Percentiles rank a stretch among this genome's conserved stretches.
These are phyloP conservation scores for Chaetoscypha palmicola DNA, from an alignment of 2,329 filamentous ascomycete species.

Conservation along the genomic window DNA sequence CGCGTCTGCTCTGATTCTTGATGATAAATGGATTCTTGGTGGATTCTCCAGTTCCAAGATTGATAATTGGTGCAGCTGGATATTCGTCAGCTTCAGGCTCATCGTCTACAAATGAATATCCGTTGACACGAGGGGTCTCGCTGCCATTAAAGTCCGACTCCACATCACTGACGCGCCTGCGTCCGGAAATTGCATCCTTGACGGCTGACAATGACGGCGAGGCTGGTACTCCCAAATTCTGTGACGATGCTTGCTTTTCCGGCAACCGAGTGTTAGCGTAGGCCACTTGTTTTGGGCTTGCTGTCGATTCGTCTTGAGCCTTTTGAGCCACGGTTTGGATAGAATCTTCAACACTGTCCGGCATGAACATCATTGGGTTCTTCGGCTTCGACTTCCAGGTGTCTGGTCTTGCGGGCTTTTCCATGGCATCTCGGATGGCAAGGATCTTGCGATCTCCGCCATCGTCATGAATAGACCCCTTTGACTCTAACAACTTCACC, in stretches of 20 bases:
- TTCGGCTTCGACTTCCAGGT: conserved; percentile 67
- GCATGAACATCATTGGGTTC: conserved; percentile 83
- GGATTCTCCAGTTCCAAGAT: conserved; percentile 53
- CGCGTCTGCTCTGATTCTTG: conserved; percentile 64
- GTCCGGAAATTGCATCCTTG: conserved; percentile 74
- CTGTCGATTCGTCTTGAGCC: conserved; percentile 63
- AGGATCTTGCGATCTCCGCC: conserved; percentile 49
- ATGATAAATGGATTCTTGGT: conserved; percentile 76
- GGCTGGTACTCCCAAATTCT: conserved; percentile 46
- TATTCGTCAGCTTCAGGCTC: conserved; percentile 48
- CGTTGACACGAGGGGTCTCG: conserved; percentile 86
- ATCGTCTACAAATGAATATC: conserved; percentile 90
- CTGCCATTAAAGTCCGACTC: conserved; percentile 51
- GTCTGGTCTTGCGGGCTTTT: conserved; percentile 70
- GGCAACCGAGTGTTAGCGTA: conserved; percentile 81
- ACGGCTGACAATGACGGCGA: conserved; percentile 83
- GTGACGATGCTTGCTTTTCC: conserved; percentile 34
- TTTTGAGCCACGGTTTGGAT: conserved; percentile 58
- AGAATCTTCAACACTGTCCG: conserved; percentile 55
- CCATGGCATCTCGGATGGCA: conserved; percentile 59
- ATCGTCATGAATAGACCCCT: conserved; percentile 45
- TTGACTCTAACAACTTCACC: conserved; percentile 41
- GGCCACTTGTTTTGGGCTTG: conserved; percentile 68
- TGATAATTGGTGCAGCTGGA: conserved; percentile 38
- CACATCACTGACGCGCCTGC: conserved; percentile 53